Base-by-base conservation (phyloP, 177 flowering plant species). In the Vitis hybrid region DNA sequence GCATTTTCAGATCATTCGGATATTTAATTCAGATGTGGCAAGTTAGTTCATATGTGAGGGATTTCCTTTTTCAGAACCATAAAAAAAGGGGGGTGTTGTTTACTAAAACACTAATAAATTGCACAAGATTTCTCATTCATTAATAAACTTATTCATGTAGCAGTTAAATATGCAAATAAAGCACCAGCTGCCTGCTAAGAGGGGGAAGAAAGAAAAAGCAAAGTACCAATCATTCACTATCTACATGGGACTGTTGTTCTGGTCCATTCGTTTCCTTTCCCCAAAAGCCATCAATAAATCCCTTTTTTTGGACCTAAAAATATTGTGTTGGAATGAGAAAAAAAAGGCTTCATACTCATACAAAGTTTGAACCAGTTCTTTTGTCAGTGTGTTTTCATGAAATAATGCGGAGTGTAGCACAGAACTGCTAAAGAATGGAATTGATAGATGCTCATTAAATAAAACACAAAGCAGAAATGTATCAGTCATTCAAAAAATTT, bases 401-500 rank as follows among this genome's bases (percentile, higher is more conserved):
- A 53, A 19, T 19, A 19, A 59, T 50, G 34, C 22, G 0, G 6
- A 8, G 10, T 11, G 49, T 7, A 50, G 12, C 10, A 48, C 12
- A 12, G 5, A 34, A 12, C 34, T 7, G 22, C 4, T 10, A 48
- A 29, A 19, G 10, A 34, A 62, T 39, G 18, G 59, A 51, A 68
- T 56, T 9, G 8, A 14, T 15, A 68, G 59, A 62, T 50, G 22
- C 61, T 8, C 51, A 26, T 54, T 45, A 16, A 73, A 60, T 68
- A 52, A 48, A 15, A 26, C 12, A 55, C 10, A 29, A 26, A 58
- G 55, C 55, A 70, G 10, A 66, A 66, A 69, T 14, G 31, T 50
- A 39, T 52, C 62, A n/a, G 45, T 8, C n/a, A 71, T 59, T 29
- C 49, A 53, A 52, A 26, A 29, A 34, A 59, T 19, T 12, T 73